Evolutionary conservation across 805 yeast genomes (phyloP).

Genomic region (Jamesozyma piceae): DNA sequence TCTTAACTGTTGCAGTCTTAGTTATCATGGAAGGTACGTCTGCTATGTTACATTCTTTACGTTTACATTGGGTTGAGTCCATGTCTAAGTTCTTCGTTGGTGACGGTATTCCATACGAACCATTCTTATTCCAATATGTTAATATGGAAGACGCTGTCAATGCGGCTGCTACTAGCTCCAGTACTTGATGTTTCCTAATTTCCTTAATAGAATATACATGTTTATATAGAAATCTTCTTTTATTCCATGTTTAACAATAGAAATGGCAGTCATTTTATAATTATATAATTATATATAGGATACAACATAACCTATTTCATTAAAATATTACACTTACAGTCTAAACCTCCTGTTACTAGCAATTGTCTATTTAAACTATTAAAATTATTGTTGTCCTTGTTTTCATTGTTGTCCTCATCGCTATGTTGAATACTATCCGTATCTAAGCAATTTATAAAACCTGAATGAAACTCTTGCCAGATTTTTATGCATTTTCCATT

Average conservation of each 20-base stretch:
- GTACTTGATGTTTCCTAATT: no score
- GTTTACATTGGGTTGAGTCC: constrained; percentile 76
- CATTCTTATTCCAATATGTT: constrained; percentile 40
- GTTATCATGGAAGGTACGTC: constrained; percentile 78
- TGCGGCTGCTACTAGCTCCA: not conserved
- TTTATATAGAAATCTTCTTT: no score
- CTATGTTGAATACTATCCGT: constrained; percentile 17
- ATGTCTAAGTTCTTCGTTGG: constrained; percentile 76
- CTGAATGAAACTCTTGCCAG: constrained; percentile 55
- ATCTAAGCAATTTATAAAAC: constrained; percentile 56
- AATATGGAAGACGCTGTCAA: constrained; percentile 15
- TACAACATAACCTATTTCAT: constrained; percentile 4
- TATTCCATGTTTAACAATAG: no score
- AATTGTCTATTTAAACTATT: constrained; percentile 15
- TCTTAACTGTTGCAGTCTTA: constrained; percentile 55
- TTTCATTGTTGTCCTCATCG: not conserved
- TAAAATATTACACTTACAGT: constrained; percentile 18
- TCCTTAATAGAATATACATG: no score
- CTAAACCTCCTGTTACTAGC: constrained; percentile 18
- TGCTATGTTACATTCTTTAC: constrained; percentile 71
- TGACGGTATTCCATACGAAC: constrained; percentile 60
- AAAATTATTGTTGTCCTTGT: constrained; percentile 5
- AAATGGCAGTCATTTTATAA: no score
- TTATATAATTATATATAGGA: not conserved
- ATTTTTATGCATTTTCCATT: constrained; percentile 41